phyloP scores from a whole-genome alignment of 306 rosid genomes.

The Prunus salicina region DNA sequence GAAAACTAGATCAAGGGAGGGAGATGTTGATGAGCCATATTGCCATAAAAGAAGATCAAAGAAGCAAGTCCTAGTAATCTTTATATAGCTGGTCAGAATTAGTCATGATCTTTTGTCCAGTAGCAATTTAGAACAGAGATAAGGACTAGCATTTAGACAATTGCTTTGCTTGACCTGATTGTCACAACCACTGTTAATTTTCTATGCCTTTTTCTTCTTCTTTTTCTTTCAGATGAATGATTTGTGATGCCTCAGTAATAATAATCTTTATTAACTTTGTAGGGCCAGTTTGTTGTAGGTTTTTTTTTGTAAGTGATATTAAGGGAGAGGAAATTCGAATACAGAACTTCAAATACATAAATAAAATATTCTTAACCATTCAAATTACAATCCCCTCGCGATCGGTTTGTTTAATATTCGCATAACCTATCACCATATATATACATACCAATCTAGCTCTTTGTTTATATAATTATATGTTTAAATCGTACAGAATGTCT shows the following conservation, averaged over 20 bases:
- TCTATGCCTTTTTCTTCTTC: background rate
- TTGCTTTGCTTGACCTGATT: background rate
- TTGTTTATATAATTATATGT: too few species aligned
- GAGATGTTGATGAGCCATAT: background rate
- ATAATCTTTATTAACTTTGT: background rate
- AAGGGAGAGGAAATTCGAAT: background rate
- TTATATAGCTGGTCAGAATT: background rate
- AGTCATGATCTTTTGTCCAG: background rate
- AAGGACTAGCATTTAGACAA: background rate
- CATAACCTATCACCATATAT: too few species aligned
- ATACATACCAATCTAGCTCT: too few species aligned
- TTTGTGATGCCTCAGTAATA: background rate
- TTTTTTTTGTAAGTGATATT: background rate
- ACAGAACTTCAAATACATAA: too few species aligned
- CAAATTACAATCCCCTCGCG: too few species aligned
- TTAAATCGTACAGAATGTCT: too few species aligned
- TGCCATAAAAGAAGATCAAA: background rate
- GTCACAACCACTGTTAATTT: background rate
- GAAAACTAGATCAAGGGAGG: background rate
- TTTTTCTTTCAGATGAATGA: background rate
- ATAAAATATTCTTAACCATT: too few species aligned
- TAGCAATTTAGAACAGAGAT: background rate
- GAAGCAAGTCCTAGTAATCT: background rate
- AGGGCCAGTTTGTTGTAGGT: background rate
- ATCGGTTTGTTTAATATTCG: too few species aligned